Conservation (phyloP, 2,329 filamentous ascomycete genomes). For the Botrytis hyacinthi region DNA sequence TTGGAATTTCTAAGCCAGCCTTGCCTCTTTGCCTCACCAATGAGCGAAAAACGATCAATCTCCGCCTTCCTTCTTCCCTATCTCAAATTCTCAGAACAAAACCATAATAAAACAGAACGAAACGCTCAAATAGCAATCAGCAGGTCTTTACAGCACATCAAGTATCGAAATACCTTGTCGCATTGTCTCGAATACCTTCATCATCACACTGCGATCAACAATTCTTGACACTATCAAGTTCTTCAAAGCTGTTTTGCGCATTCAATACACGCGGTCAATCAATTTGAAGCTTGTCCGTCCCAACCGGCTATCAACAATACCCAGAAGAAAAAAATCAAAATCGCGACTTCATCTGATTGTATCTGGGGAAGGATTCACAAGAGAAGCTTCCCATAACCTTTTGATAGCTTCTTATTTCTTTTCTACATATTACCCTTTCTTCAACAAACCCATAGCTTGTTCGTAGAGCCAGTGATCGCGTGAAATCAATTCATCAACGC, state of each 20-base stretch:
- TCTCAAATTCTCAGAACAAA: background rate
- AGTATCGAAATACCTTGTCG: background rate
- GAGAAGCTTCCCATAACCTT: conserved; percentile 13
- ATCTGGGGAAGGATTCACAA: background rate
- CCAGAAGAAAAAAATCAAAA: background rate
- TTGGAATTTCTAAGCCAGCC: conserved; percentile 8
- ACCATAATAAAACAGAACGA: background rate
- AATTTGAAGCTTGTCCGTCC: background rate
- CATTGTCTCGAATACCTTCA: background rate
- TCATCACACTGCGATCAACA: background rate
- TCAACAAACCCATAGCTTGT: conserved; percentile 34
- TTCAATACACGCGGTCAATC: background rate
- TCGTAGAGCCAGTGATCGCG: conserved; percentile 39
- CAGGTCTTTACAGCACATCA: background rate
- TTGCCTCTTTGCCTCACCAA: background rate
- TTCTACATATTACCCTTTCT: conserved; percentile 7
- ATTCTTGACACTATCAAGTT: background rate
- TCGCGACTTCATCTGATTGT: conserved; percentile 6
- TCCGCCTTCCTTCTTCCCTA: conserved; percentile 1
- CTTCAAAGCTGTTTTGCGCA: background rate
- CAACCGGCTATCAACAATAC: background rate
- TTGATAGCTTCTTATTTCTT: conserved; percentile 13
- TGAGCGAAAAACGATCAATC: conserved; percentile 3
- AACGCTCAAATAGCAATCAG: background rate
- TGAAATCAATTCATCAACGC: conserved; percentile 33